phyloP scores from a whole-genome alignment of 768 basidiomycete genomes.

The Kwoniella dejecticola region DNA sequence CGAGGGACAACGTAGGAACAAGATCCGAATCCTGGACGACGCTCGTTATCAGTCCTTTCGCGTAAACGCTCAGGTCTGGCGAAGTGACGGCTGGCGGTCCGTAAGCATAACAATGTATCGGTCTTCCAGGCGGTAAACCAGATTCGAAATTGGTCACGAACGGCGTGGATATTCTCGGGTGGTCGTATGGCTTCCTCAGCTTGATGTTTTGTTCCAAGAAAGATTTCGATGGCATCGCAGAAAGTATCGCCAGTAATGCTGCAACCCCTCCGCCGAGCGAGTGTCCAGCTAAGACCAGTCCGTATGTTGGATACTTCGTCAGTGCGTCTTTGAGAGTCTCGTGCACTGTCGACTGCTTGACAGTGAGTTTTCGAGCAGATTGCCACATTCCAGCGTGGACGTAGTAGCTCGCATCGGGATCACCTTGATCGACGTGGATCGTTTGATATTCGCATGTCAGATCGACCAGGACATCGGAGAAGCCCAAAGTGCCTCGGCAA shows the following conservation, averaged over 20 bases:
- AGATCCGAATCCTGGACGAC: constrained; percentile 55
- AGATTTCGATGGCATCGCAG: constrained; percentile 35
- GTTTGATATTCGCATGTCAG: constrained; percentile 55
- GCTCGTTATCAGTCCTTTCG: constrained; percentile 53
- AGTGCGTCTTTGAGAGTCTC: constrained; percentile 53
- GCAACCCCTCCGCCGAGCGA: constrained; percentile 58
- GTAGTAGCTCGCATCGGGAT: constrained; percentile 47
- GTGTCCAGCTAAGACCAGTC: constrained; percentile 56
- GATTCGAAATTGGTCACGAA: constrained; percentile 55
- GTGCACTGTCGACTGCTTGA: constrained; percentile 52
- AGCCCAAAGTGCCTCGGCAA: constrained; percentile 55
- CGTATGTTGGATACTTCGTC: constrained; percentile 48
- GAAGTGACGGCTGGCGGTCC: constrained; percentile 56
- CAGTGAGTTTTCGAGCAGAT: constrained; percentile 46
- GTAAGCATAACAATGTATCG: constrained; percentile 56
- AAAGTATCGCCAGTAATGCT: constrained; percentile 52
- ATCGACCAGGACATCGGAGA: constrained; percentile 57
- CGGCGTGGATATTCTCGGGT: constrained; percentile 42
- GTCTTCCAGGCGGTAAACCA: constrained; percentile 55
- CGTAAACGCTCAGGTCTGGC: constrained; percentile 52
- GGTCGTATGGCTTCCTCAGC: constrained; percentile 6
- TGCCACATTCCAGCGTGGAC: constrained; percentile 55
- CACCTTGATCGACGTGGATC: constrained; percentile 45
- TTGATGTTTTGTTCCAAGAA: constrained; percentile 31
- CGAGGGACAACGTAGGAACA: constrained; percentile 50